phyloP scores from a whole-genome alignment of 2,329 filamentous ascomycete species.

The Talaromyces sp. region DNA sequence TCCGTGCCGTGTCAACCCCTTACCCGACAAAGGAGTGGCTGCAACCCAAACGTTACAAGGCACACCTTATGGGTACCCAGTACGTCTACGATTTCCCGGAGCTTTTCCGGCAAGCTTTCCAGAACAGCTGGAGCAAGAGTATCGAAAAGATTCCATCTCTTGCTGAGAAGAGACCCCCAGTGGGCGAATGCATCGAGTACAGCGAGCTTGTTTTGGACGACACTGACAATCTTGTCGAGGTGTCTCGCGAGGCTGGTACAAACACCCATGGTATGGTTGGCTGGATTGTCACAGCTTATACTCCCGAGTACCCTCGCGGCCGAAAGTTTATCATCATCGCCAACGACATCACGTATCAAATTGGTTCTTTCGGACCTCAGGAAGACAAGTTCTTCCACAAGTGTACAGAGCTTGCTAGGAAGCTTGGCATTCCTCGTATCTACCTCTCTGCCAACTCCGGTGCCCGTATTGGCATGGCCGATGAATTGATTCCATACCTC shows the following conservation, averaged over 20 bases:
- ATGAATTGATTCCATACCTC: constrained; percentile 95
- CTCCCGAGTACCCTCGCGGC: constrained; percentile 89
- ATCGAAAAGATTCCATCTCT: constrained; percentile 69
- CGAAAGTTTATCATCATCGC: constrained; percentile 92
- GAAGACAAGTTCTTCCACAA: constrained; percentile 99
- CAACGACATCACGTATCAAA: constrained; percentile 99
- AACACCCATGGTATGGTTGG: constrained; percentile 98
- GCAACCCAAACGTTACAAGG: constrained; percentile 98
- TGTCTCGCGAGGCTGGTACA: constrained; percentile 88
- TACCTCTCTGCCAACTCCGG: constrained; percentile 99
- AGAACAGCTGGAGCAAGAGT: constrained; percentile 84
- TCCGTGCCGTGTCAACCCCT: constrained; percentile 82
- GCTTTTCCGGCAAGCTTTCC: constrained; percentile 94
- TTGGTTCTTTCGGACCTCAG: constrained; percentile 91
- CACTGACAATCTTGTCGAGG: constrained; percentile 83
- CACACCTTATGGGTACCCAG: constrained; percentile 97
- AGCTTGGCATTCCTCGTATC: constrained; percentile 90
- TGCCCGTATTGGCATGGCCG: constrained; percentile 92
- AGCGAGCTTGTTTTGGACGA: constrained; percentile 94
- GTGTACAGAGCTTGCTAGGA: constrained; percentile 92
- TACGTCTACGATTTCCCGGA: constrained; percentile 99
- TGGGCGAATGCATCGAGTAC: constrained; percentile 89
- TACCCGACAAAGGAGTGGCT: constrained; percentile 98
- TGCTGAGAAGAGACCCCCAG: constrained; percentile 72
- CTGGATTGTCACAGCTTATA: constrained; percentile 91